Percentiles rank a stretch among this genome's conserved stretches.
Evolutionary conservation across 371 early-diverging fungal genomes (phyloP).

Genomic region (Syncephalis fuscata): DNA sequence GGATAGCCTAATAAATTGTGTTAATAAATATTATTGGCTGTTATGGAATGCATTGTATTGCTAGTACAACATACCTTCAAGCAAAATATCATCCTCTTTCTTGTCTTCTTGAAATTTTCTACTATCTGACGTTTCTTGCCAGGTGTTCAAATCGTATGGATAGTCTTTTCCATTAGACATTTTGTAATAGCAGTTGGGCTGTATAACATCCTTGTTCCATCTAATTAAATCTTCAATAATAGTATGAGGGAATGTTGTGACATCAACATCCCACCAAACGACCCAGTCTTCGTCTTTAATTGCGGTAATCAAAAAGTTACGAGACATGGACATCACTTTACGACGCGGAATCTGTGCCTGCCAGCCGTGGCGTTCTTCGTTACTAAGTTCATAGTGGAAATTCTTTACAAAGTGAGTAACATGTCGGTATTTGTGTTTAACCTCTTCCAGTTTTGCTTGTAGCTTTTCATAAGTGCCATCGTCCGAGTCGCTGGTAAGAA

Average conservation of each 20-base stretch:
- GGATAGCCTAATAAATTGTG: neutral
- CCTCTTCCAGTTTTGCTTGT: conserved; percentile 10
- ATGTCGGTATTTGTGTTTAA: conserved; percentile 14
- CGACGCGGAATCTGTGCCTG: conserved; percentile 32
- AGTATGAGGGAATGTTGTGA: conserved; percentile 31
- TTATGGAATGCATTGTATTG: neutral
- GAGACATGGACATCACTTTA: conserved; percentile 36
- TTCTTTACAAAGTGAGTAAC: conserved; percentile 39
- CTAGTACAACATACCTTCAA: conserved; percentile 14
- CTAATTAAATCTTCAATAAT: conserved; percentile 33
- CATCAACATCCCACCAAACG: conserved; percentile 55
- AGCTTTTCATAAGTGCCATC: conserved; percentile 29
- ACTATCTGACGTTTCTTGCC: conserved; percentile 43
- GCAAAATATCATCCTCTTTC: conserved; percentile 20
- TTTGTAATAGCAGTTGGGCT: conserved; percentile 32
- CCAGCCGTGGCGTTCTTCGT: conserved; percentile 36
- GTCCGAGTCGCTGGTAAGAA: conserved; percentile 32
- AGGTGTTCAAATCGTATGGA: conserved; percentile 46
- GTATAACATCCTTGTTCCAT: conserved; percentile 40
- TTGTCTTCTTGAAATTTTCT: conserved; percentile 25
- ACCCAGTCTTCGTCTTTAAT: conserved; percentile 45
- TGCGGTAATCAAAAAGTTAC: conserved; percentile 36
- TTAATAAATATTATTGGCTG: neutral
- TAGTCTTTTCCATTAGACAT: conserved; percentile 2
- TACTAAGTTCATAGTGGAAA: conserved; percentile 24